phyloP scores from a whole-genome alignment of 495 filamentous ascomycete species.

The Platismatia glauca region DNA sequence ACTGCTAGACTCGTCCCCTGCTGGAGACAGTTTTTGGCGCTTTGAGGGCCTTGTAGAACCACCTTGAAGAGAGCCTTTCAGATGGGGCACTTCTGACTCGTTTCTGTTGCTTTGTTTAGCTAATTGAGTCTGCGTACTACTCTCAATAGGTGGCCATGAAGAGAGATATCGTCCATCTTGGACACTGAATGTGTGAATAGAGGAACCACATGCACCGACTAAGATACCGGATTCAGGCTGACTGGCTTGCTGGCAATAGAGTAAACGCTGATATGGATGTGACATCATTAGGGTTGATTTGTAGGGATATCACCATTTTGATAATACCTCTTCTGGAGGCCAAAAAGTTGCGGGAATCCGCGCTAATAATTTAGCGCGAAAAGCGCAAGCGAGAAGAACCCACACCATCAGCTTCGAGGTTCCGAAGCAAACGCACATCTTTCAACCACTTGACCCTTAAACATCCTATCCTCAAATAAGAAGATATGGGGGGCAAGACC shows the following conservation, averaged over 20 bases:
- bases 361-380: background rate
- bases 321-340: background rate
- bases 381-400: slow-evolving; percentile 2
- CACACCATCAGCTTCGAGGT: background rate
- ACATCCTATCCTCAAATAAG: slow-evolving; percentile 94
- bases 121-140: slow-evolving; percentile 8
- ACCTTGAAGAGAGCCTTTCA: slow-evolving; percentile 4
- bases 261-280: slow-evolving; percentile 47
- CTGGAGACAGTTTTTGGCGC: slow-evolving; percentile 38
- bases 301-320: background rate
- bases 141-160: slow-evolving; percentile 41
- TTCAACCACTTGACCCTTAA: slow-evolving; percentile 66
- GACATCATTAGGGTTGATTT: slow-evolving; percentile 26
- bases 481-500: slow-evolving; percentile 98
- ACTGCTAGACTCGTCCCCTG: slow-evolving; percentile 19
- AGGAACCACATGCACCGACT: slow-evolving; percentile 48
- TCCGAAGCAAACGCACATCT: background rate
- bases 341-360: background rate
- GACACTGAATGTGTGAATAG: slow-evolving; percentile 43
- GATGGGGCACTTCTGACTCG: background rate
- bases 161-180: slow-evolving; percentile 36
- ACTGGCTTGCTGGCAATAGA: slow-evolving; percentile 33
- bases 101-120: slow-evolving; percentile 6
- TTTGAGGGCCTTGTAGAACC: slow-evolving; percentile 42
- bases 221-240: slow-evolving; percentile 34